Evolutionary conservation across 768 basidiomycete species (phyloP).

Genomic region (Russula sp.): DNA sequence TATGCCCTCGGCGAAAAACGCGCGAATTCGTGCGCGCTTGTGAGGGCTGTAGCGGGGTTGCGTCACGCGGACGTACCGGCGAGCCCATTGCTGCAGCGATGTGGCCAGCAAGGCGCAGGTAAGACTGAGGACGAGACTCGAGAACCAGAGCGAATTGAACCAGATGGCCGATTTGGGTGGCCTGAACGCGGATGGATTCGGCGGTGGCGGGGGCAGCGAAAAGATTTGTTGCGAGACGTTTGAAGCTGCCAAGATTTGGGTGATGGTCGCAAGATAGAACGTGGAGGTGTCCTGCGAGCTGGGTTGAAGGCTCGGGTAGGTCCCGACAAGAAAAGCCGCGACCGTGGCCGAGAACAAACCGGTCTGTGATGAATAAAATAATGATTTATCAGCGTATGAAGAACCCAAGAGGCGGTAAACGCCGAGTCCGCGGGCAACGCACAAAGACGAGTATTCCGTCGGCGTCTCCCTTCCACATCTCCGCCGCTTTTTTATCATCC

Average conservation of each 20-base stretch:
- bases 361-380: neutral
- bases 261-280: slow-evolving; percentile 14
- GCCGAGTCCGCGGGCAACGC: neutral
- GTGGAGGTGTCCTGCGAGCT: slow-evolving; percentile 3
- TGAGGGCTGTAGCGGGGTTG: slow-evolving; percentile 13
- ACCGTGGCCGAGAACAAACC: slow-evolving; percentile 19
- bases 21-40: slow-evolving; percentile 11
- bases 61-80: slow-evolving; percentile 13
- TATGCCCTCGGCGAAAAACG: slow-evolving; percentile 14
- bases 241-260: neutral
- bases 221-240: neutral
- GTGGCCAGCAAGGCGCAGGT: slow-evolving; percentile 12
- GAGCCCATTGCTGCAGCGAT: slow-evolving; percentile 15
- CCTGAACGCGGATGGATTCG: slow-evolving; percentile 4
- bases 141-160: slow-evolving; percentile 14
- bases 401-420: neutral
- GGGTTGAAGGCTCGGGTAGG: slow-evolving; percentile 13
- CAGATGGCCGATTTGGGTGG: slow-evolving; percentile 7
- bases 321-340: slow-evolving; percentile 5
- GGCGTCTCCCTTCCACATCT: slow-evolving; percentile 18
- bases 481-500: slow-evolving; percentile 6
- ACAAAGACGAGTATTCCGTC: slow-evolving; percentile 18
- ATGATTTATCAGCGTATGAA: neutral
- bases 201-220: neutral
- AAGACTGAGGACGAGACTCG: slow-evolving; percentile 12